phyloP scores from a whole-genome alignment of 2,329 filamentous ascomycete genomes.

The Xylariaceae sp. region DNA sequence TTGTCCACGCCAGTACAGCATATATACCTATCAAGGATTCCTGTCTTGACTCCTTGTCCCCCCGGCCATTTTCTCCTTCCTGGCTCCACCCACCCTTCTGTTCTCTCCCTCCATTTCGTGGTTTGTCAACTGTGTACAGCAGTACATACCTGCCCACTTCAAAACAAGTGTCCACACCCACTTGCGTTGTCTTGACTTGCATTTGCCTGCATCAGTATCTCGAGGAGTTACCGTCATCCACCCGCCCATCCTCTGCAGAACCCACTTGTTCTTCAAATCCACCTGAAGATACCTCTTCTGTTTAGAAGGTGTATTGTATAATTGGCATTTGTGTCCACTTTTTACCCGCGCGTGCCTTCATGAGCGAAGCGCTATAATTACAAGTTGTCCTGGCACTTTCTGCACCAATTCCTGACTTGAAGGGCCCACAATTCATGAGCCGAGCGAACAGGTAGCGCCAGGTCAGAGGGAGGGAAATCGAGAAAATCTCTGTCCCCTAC shows the following conservation, averaged over 20 bases:
- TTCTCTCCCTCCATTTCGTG: constrained; percentile 1
- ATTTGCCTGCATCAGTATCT: constrained; percentile 30
- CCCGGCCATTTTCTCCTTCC: constrained; percentile 13
- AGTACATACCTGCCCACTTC: constrained; percentile 20
- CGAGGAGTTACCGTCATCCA: constrained; percentile 29
- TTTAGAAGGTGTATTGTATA: constrained; percentile 24
- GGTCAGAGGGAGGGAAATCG: constrained; percentile 7
- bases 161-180: constrained; percentile 17
- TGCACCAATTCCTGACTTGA: constrained; percentile 25
- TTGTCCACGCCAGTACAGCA: no score
- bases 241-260: constrained; percentile 21
- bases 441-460: constrained; percentile 14
- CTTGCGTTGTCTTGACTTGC: constrained; percentile 29
- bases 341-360: constrained; percentile 14
- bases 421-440: constrained; percentile 24
- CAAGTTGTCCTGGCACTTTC: constrained; percentile 1
- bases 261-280: constrained; percentile 23
- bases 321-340: constrained; percentile 28
- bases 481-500: constrained; percentile 14
- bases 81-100: constrained; percentile 17
- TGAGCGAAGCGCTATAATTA: no score
- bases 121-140: constrained; percentile 14
- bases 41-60: no score
- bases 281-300: constrained; percentile 17
- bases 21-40: no score